Evolutionary conservation across 805 yeast species (phyloP).

Genomic region (Candida parachauliodes): DNA sequence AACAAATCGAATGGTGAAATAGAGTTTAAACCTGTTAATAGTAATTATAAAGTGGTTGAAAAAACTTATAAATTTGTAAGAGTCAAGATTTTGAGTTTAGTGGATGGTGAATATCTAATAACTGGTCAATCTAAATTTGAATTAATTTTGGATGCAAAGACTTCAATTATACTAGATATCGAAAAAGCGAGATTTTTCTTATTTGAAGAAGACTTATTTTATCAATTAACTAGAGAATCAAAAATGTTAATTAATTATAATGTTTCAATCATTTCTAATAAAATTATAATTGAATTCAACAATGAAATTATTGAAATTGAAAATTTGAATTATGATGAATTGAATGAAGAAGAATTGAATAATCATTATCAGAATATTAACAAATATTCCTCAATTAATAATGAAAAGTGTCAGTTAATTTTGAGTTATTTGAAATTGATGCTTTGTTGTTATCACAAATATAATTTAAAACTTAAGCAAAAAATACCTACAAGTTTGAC

Average conservation of each 20-base stretch:
- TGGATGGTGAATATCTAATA: conserved; percentile 50
- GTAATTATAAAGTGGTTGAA: conserved; percentile 26
- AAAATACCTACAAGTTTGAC: conserved; percentile 46
- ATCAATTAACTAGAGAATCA: conserved; percentile 75
- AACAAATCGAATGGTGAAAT: conserved; percentile 32
- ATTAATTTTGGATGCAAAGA: conserved; percentile 14
- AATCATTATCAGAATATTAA: conserved; percentile 29
- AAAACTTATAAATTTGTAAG: conserved; percentile 47
- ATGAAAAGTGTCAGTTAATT: conserved; percentile 51
- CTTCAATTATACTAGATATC: conserved; percentile 48
- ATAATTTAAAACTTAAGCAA: conserved; percentile 39
- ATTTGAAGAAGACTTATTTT: conserved; percentile 87
- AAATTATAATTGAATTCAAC: conserved; percentile 60
- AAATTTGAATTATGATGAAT: conserved; percentile 44
- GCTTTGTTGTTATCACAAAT: conserved; percentile 56
- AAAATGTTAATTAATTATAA: conserved; percentile 62
- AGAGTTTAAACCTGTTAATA: conserved; percentile 27
- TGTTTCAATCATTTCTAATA: conserved; percentile 61
- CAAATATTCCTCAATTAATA: conserved; percentile 26
- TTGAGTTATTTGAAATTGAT: conserved; percentile 53
- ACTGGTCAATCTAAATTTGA: conserved; percentile 53
- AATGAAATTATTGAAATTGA: conserved; percentile 72
- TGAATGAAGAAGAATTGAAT: conserved; percentile 34
- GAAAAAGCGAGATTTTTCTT: conserved; percentile 66
- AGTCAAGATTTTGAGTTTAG: conserved; percentile 55